Evolutionary conservation across 2,329 filamentous ascomycete genomes (phyloP), one percentile per base, ranked within the genome.

Genomic region (Aspergillus fischeri): DNA sequence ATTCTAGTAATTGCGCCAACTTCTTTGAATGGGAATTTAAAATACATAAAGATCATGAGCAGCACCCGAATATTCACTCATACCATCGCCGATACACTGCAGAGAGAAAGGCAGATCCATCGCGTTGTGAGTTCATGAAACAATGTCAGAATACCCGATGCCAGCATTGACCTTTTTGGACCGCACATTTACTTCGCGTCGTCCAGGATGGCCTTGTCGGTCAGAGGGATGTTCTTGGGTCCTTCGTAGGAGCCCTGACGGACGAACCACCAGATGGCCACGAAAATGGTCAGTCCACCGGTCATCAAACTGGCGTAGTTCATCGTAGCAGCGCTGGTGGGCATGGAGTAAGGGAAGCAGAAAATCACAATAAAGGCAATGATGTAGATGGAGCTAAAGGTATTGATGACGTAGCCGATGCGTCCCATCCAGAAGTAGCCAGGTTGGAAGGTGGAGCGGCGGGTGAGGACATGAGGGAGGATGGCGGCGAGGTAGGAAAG

Each of bases 281-380:
- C 73, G 42, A 84, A 75, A 10, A 82, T 71, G 0, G 79, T 81
- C 59, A 83, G 69, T 1, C 80, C 81, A 11, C 80, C 81, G 1
- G 78, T 80, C 61, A 84, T 79, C 48, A 83, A 64, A 62, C 74
- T 79, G 11, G 77, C 75, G 64, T 83, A 84, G 62, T 84, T 84
- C 82, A 84, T 84, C 3, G 70, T 75, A 32, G 69, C 66, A 2
- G 77, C 77, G 56, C 75, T 67, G 5, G 78, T 75, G 10, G 80
- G 77, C 51, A 81, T 61, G 0, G 72, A 67, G 58, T 77, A 81
- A 0, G 81, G 83, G 73, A 86, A 86, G 65, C 82, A 85, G 70
- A 82, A 86, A 57, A 86, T 80, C n/a, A 83, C 73, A 53, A 82
- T 76, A 62, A 85, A 86, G 21, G 83, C 71, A 1, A 78, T 65